Conservation (phyloP, 306 rosid genomes). For the Prunus fruticosa region DNA sequence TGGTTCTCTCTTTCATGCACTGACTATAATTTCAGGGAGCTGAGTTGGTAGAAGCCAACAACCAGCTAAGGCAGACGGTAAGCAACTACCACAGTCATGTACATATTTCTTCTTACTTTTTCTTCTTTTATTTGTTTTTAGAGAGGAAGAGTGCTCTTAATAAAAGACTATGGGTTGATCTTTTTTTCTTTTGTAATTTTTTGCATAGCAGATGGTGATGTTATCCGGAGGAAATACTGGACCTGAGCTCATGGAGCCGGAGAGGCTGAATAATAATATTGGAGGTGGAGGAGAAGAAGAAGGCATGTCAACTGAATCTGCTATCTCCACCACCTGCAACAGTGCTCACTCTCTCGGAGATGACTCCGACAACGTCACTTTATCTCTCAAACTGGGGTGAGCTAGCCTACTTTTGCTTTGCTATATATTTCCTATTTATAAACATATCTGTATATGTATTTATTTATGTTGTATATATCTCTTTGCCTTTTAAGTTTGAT, state of each 20-base stretch:
- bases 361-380: background rate
- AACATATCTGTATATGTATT: too few relatives aligned
- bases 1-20: background rate
- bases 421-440: too few relatives aligned
- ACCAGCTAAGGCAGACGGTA: constrained; percentile 23
- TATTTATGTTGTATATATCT: too few relatives aligned
- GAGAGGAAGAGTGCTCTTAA: background rate
- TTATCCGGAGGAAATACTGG: background rate
- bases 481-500: too few relatives aligned
- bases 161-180: background rate
- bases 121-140: background rate
- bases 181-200: background rate
- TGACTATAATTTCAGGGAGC: constrained; percentile 16
- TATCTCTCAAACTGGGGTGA: background rate
- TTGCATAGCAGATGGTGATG: background rate
- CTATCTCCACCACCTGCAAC: background rate
- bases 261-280: background rate
- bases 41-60: constrained; percentile 22
- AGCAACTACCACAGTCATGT: background rate
- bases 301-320: background rate
- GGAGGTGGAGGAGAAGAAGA: background rate
- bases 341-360: background rate
- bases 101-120: background rate
- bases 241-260: background rate
- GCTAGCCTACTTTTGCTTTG: background rate